These are phyloP conservation scores for Lophiostoma macrostomum DNA, from an alignment of 495 filamentous ascomycete genomes.

Conservation along the genomic window DNA sequence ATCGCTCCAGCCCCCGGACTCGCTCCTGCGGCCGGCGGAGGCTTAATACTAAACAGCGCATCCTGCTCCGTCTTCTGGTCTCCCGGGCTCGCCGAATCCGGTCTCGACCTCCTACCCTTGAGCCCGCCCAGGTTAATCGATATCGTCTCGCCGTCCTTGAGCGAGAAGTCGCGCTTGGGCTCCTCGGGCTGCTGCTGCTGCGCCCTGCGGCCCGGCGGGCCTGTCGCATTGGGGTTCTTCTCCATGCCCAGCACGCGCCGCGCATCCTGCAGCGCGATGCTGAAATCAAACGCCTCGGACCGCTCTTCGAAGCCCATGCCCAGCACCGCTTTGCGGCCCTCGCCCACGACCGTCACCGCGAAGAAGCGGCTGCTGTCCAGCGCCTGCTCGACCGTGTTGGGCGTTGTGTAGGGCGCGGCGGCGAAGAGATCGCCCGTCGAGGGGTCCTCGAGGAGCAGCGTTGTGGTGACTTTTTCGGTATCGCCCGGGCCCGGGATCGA, in stretches of 20 bases:
- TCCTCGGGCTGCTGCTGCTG: conserved; percentile 35
- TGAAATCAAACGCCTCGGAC: conserved; percentile 77
- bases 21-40: conserved; percentile 42
- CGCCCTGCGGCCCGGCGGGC: conserved; percentile 32
- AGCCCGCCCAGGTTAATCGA: conserved; percentile 64
- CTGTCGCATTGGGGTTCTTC: conserved; percentile 12
- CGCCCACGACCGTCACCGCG: conserved; percentile 70
- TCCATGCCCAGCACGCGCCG: conserved; percentile 54
- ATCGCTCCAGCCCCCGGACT: conserved; percentile 40
- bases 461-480: conserved; percentile 59
- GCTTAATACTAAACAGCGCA: conserved; percentile 49
- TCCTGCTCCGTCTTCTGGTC: conserved; percentile 32
- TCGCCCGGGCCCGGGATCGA: conserved; percentile 45
- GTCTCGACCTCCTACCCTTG: conserved; percentile 32
- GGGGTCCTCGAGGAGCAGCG: conserved; percentile 73
- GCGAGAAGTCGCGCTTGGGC: conserved; percentile 66
- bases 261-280: conserved; percentile 72
- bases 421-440: conserved; percentile 70
- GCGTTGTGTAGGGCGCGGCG: conserved; percentile 65
- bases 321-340: conserved; percentile 65
- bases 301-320: conserved; percentile 86
- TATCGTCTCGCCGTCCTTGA: conserved; percentile 85
- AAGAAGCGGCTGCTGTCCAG: conserved; percentile 76
- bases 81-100: conserved; percentile 16
- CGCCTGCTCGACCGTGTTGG: conserved; percentile 63